Conservation (phyloP, 1,139 yeast genomes). For the Komagataea norvegica region DNA sequence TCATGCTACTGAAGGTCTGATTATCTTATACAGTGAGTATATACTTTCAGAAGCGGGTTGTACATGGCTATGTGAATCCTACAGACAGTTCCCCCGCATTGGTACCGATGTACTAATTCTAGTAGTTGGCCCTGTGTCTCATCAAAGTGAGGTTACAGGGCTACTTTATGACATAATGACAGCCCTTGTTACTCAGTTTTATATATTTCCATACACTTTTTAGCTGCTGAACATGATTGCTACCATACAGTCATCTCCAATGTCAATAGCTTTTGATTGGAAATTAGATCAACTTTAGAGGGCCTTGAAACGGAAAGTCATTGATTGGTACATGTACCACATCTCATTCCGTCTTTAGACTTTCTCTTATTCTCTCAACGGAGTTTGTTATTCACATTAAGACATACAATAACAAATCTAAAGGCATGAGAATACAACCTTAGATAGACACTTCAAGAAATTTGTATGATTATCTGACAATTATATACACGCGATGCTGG, state of each 20-base stretch:
- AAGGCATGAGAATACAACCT: constrained; percentile 28
- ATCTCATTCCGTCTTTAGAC: too few relatives aligned
- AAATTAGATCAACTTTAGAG: constrained; percentile 1
- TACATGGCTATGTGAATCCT: too few relatives aligned
- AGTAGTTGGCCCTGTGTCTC: constrained; percentile 1
- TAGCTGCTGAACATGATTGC: constrained; percentile 5
- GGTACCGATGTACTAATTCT: too few relatives aligned
- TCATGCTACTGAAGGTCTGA: neutral
- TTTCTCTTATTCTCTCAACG: constrained; percentile 22
- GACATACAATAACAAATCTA: constrained; percentile 23
- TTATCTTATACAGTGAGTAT: constrained; percentile 1
- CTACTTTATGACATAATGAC: neutral
- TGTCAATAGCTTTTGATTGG: constrained; percentile 5
- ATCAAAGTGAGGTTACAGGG: neutral
- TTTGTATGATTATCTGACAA: too few relatives aligned
- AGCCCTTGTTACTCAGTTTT: neutral
- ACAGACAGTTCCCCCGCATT: too few relatives aligned
- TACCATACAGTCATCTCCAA: neutral
- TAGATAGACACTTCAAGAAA: constrained; percentile 2
- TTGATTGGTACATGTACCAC: neutral
- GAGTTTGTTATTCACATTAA: constrained; percentile 23
- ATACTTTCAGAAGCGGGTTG: too few relatives aligned
- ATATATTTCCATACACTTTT: constrained; percentile 10
- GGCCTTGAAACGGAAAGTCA: neutral
- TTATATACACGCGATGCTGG: constrained; percentile 7